phyloP scores from a whole-genome alignment of 768 basidiomycete genomes.

The Pulveroboletus sp. region DNA sequence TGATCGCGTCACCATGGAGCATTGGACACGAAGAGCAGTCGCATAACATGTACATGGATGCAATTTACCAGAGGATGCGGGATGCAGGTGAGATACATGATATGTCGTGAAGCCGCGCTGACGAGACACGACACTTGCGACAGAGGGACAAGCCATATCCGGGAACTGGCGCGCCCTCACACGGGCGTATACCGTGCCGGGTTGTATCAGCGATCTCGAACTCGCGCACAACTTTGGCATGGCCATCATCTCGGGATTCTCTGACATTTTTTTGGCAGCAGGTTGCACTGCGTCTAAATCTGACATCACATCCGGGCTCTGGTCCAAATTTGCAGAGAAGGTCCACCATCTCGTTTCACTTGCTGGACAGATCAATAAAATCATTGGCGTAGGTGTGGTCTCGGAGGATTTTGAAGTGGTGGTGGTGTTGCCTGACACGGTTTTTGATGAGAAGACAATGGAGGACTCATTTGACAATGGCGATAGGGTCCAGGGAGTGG shows the following conservation, averaged over 20 bases:
- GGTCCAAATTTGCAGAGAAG: conserved; percentile 37
- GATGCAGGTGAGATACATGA: conserved; percentile 29
- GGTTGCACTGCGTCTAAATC: conserved; percentile 16
- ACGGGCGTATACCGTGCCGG: conserved; percentile 12
- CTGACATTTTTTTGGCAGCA: conserved; percentile 25
- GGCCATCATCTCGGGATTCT: conserved; percentile 17
- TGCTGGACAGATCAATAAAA: conserved; percentile 41
- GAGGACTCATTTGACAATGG: conserved; percentile 25
- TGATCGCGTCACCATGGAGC: conserved; percentile 21
- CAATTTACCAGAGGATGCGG: conserved; percentile 31
- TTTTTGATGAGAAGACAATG: conserved; percentile 16
- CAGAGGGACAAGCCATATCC: conserved; percentile 40
- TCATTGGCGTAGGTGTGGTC: conserved; percentile 18
- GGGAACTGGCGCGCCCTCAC: conserved; percentile 42
- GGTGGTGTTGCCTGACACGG: conserved; percentile 7
- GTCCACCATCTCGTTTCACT: conserved; percentile 39
- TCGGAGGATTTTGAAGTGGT: conserved; percentile 27
- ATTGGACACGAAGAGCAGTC: conserved; percentile 10
- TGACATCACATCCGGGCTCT: conserved; percentile 36
- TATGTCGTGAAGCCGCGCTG: not conserved
- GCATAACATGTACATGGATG: conserved; percentile 14
- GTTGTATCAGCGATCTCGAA: conserved; percentile 14
- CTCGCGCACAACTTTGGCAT: conserved; percentile 3
- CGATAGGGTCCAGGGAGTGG: not conserved
- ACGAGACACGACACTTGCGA: not conserved